These are phyloP conservation scores for Lycium ferocissimum DNA, from an alignment of 257 asterid species.

Conservation along the genomic window DNA sequence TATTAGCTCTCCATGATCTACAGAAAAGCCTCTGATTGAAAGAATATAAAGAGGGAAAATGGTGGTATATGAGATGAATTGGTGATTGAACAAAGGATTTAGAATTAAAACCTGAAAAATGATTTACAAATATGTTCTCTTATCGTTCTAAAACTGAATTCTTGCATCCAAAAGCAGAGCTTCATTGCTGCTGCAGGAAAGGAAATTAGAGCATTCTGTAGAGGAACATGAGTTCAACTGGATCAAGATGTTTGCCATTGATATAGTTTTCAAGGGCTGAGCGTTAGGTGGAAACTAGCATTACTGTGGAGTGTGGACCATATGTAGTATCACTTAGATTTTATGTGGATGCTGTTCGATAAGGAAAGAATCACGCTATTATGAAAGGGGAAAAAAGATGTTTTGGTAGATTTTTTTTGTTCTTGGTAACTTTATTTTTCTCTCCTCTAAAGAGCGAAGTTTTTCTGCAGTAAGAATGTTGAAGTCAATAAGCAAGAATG, in stretches of 20 bases:
- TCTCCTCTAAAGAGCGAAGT: background rate
- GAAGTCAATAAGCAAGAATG: background rate
- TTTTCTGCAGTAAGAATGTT: background rate
- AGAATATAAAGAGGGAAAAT: background rate
- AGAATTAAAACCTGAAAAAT: background rate
- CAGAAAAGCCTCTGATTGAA: background rate
- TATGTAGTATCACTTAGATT: background rate
- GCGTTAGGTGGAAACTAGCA: background rate
- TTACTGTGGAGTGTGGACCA: slow-evolving; percentile 10
- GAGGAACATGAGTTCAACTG: slow-evolving; percentile 3
- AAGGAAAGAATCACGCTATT: background rate
- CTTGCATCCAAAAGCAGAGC: background rate
- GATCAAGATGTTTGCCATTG: background rate
- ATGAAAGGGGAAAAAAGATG: background rate
- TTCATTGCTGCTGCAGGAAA: background rate
- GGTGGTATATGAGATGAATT: background rate
- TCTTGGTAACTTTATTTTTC: background rate
- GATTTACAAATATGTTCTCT: background rate
- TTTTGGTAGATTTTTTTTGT: background rate
- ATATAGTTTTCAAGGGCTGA: background rate
- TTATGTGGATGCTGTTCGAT: background rate
- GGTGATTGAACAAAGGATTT: background rate
- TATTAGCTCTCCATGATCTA: slow-evolving; percentile 7
- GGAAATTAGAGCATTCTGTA: background rate
- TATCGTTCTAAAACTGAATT: background rate